phyloP scores from a whole-genome alignment of 805 yeast genomes.

The Helenozyma rhizophorensis region DNA sequence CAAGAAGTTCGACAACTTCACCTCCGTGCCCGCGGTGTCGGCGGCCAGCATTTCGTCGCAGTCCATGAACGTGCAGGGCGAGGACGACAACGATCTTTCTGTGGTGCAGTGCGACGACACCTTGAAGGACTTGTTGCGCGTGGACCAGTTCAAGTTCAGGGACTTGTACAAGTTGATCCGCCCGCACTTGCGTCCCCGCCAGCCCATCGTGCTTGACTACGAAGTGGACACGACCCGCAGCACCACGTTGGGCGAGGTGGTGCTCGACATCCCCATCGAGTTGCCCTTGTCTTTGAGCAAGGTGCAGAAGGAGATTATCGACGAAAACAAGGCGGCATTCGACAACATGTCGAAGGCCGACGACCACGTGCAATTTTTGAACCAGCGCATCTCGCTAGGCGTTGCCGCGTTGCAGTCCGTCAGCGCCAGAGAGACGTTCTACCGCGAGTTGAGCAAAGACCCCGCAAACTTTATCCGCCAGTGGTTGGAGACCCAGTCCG shows the following conservation, averaged over 20 bases:
- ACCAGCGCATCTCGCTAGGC: slow-evolving; percentile 44
- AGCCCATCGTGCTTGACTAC: slow-evolving; percentile 76
- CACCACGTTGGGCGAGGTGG: slow-evolving; percentile 74
- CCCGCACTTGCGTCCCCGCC: slow-evolving; percentile 71
- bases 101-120: slow-evolving; percentile 41
- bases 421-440: slow-evolving; percentile 71
- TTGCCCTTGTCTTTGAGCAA: slow-evolving; percentile 34
- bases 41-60: slow-evolving; percentile 18
- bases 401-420: slow-evolving; percentile 51
- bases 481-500: slow-evolving; percentile 77
- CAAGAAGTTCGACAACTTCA: slow-evolving; percentile 23
- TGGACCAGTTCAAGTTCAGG: slow-evolving; percentile 58
- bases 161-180: slow-evolving; percentile 67
- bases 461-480: slow-evolving; percentile 72
- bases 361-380: slow-evolving; percentile 37
- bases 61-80: slow-evolving; percentile 15
- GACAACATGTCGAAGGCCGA: slow-evolving; percentile 42
- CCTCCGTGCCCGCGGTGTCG: slow-evolving; percentile 37
- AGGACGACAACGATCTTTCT: slow-evolving; percentile 30
- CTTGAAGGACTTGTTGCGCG: slow-evolving; percentile 42
- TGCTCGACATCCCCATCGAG: slow-evolving; percentile 61
- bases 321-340: slow-evolving; percentile 35
- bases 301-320: slow-evolving; percentile 35
- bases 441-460: slow-evolving; percentile 63
- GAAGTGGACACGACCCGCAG: slow-evolving; percentile 72